Evolutionary conservation across 2,329 filamentous ascomycete genomes (phyloP).

Genomic region (Magnaporthiopsis rhizophila): DNA sequence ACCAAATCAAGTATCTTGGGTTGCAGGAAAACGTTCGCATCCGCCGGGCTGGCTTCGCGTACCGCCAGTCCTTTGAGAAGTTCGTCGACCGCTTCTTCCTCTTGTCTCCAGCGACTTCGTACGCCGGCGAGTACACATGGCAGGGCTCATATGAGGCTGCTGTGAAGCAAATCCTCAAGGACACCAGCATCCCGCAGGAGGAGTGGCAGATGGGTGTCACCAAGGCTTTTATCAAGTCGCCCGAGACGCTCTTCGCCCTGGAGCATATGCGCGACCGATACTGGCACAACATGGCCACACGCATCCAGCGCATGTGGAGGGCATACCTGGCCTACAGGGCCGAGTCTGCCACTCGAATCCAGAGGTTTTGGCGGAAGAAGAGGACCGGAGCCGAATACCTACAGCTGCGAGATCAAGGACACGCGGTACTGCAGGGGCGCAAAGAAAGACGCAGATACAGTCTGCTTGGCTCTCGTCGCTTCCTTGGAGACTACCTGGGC

Average conservation of each 20-base stretch:
- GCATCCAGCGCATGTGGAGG: conserved; percentile 95
- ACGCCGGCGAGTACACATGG: conserved; percentile 97
- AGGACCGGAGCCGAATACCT: conserved; percentile 84
- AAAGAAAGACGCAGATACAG: conserved; percentile 92
- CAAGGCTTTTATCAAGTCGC: conserved; percentile 97
- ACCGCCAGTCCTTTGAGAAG: conserved; percentile 94
- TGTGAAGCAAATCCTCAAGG: conserved; percentile 86
- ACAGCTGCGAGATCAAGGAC: conserved; percentile 79
- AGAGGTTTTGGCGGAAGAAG: conserved; percentile 92
- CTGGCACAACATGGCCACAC: conserved; percentile 99
- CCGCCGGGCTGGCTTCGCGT: conserved; percentile 90
- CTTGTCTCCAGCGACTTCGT: conserved; percentile 86
- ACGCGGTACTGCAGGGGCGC: conserved; percentile 69
- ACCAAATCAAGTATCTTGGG: conserved; percentile 98
- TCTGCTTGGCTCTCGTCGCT: conserved; percentile 82
- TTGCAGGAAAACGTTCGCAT: conserved; percentile 99
- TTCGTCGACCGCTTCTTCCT: conserved; percentile 97
- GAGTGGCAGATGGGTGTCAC: conserved; percentile 97
- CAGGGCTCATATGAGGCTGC: conserved; percentile 80
- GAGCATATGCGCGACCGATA: conserved; percentile 97
- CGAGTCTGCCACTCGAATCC: conserved; percentile 89
- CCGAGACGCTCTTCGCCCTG: conserved; percentile 90
- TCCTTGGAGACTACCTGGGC: conserved; percentile 90
- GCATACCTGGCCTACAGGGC: conserved; percentile 89
- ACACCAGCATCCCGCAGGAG: conserved; percentile 89